Evolutionary conservation across 768 basidiomycete genomes (phyloP), one percentile per base, ranked within the genome.

Genomic region (Phylloporus sp.): DNA sequence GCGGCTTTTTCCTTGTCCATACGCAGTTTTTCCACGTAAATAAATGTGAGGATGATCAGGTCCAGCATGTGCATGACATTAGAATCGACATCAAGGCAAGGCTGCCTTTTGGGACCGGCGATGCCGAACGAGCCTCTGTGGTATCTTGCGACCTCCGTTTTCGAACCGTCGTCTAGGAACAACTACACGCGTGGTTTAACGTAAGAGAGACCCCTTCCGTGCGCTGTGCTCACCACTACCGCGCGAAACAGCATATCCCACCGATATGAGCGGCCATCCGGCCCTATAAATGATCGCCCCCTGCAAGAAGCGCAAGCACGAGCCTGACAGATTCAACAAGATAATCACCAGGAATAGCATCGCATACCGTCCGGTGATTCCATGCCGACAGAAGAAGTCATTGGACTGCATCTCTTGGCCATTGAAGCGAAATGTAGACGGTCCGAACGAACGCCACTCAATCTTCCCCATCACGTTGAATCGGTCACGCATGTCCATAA

Each of bases 381-480:
- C 62, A 38, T 49, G 52, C 0, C 34, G 21, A 35, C 40, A 41
- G 10, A 66, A 49, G 36, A 64, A 70, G 0, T 53, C 37, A 13
- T 43, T 38, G 1, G 63, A 55, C 17, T 53, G 39, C 31, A 62
- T 45, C 44, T 65, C 65, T 14, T 58, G 18, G 6, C 59, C 69
- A 6, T 57, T 46, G 18, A 68, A 59, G 3, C 54, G 58, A 31
- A 73, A 52, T 18, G 49, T 59, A 7, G 68, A 59, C 1, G 65
- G 55, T 18, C 44, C 47, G 9, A 65, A 13, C 3, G 49, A 6
- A 7, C 41, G 59, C 64, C 66, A 69, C 13, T 68, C 61, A 11
- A 73, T 68, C 38, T 62, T 58, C 7, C 61, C 72, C 28, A 68
- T 54, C 6, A 53, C 53, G 0, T 56, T 57, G 43, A 67, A 68